Evolutionary conservation across 148 eudicot species (phyloP), one percentile per base, ranked within the genome.

Genomic region (Camellia japonica): DNA sequence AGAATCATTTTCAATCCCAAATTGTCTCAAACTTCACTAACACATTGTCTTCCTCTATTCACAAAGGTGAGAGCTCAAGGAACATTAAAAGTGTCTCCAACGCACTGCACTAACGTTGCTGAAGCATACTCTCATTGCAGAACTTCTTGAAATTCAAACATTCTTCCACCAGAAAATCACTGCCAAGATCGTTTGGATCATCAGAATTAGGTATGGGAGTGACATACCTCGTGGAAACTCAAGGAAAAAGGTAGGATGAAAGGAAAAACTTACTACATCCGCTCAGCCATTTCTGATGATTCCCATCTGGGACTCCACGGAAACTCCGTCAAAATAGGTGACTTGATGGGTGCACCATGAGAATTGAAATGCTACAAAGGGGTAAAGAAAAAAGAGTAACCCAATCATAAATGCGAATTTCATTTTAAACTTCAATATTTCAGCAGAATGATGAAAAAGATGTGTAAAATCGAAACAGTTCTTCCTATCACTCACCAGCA

Each of bases 251-350:
- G 59, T 8, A 65, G 73, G 47, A 30, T 30, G 38, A 69, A 55
- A 8, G 52, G 23, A 65, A 52, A 11, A 42, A 78, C 90, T 93
- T 91, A 95, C 99, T 86, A 93, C 61, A 93, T 85, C 46, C 99
- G 84, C 49, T 88, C 92, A 75, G 93, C 97, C 99, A 93, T 92
- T 83, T 84, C 87, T n/a, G 92, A 79, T 56, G 82, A 78, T 61
- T 92, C 97, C 97, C 99, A 95, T 90, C 99, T 85, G 15, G 99
- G 97, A 84, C 99, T 95, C 97, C 97, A 95, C 68, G 99, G 97
- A 72, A 88, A 92, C 13, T 90, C 94, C 2, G 91, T 77, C 79
- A 91, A n/a, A 60, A 78, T 58, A n/a, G 85, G 76, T 10, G 97
- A 92, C 77, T 87, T 89, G 64, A 93, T 80, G 19, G 99, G 94